A percentile compares a stretch with the other conserved stretches of the same genome.
Conservation (phyloP, 441 rosid genomes). For the Adansonia gregorii region DNA sequence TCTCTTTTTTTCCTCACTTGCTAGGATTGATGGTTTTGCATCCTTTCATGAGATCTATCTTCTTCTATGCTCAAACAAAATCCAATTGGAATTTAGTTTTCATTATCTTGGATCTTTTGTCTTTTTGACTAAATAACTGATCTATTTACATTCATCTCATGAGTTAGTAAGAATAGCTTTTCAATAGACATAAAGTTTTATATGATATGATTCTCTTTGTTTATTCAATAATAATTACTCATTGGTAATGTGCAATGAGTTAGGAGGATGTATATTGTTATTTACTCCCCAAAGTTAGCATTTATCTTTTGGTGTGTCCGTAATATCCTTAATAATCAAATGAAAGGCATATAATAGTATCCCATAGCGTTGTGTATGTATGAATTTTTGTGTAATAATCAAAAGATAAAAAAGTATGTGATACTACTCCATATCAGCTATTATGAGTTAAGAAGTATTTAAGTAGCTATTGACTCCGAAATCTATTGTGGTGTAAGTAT, state of each 20-base stretch:
- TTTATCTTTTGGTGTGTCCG: background rate
- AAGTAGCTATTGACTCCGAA: background rate
- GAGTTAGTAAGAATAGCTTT: background rate
- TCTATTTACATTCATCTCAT: background rate
- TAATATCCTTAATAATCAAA: background rate
- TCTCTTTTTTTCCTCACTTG: background rate
- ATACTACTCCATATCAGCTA: constrained; percentile 7
- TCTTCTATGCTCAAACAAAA: background rate
- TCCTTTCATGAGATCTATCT: background rate
- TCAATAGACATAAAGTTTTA: background rate
- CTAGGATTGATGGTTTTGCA: background rate
- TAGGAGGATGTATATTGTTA: background rate
- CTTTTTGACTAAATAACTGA: background rate
- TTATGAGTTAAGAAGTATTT: background rate
- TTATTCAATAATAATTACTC: constrained; percentile 1
- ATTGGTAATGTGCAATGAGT: background rate
- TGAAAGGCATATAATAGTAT: background rate
- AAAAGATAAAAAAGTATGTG: background rate
- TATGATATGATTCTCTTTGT: background rate
- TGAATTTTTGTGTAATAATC: background rate
- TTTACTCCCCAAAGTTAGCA: constrained; percentile 1
- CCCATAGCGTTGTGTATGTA: background rate
- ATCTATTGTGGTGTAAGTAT: background rate
- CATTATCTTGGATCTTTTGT: background rate
- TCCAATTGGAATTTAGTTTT: background rate